phyloP scores from a whole-genome alignment of 2,329 filamentous ascomycete species.

The Trichoderma gracile region DNA sequence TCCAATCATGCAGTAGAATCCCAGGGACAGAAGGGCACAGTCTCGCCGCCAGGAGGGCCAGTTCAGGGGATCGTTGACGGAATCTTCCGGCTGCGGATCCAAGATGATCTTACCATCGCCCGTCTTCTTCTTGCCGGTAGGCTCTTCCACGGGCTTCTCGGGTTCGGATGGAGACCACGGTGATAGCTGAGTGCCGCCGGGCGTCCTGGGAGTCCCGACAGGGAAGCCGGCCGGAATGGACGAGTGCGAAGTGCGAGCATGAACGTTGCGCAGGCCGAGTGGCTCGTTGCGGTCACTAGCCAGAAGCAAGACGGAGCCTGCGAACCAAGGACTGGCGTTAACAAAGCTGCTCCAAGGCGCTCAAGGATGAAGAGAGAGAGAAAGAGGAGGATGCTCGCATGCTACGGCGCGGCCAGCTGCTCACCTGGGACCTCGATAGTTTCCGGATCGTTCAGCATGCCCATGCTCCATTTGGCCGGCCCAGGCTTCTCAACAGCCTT shows the following conservation, averaged over 20 bases:
- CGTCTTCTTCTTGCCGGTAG: constrained; percentile 69
- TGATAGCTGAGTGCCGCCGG: constrained; percentile 31
- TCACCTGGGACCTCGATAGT: constrained; percentile 87
- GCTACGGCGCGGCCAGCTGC: constrained; percentile 29
- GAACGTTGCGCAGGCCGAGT: constrained; percentile 58
- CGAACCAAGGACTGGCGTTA: neutral
- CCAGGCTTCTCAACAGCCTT: neutral
- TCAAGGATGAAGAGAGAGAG: neutral
- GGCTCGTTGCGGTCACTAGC: constrained; percentile 58
- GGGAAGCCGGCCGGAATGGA: constrained; percentile 53
- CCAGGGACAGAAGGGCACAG: constrained; percentile 74
- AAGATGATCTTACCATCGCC: constrained; percentile 81
- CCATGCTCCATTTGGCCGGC: constrained; percentile 60
- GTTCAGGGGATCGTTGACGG: constrained; percentile 86
- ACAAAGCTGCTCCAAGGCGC: too few relatives aligned
- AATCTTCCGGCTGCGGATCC: constrained; percentile 89
- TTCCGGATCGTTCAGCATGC: constrained; percentile 77
- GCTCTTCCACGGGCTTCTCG: constrained; percentile 25
- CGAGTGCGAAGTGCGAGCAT: constrained; percentile 59
- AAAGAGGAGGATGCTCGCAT: neutral
- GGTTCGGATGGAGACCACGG: constrained; percentile 5
- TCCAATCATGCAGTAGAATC: constrained; percentile 90
- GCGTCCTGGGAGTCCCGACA: constrained; percentile 39
- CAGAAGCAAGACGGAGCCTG: constrained; percentile 61
- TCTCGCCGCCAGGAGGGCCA: constrained; percentile 85